Percentiles rank a stretch among this genome's conserved stretches.
Conservation (phyloP, 495 filamentous ascomycete species). For the Penicilliopsis zonata region DNA sequence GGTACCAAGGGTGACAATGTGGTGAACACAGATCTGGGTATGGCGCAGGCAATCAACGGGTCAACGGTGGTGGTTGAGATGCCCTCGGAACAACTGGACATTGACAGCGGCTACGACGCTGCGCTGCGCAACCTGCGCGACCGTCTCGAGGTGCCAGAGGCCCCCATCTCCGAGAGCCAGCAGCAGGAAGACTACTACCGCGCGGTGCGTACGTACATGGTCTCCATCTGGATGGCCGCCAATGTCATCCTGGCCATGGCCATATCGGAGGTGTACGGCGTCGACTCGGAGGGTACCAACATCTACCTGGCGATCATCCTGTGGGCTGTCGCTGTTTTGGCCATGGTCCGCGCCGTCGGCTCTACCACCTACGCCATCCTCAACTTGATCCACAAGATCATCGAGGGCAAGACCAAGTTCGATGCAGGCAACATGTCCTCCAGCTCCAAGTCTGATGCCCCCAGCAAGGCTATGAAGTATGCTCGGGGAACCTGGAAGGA, state of each 20-base stretch:
- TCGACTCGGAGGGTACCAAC: conserved; percentile 58
- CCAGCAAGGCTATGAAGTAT: conserved; percentile 13
- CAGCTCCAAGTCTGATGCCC: conserved; percentile 9
- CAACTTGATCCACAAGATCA: conserved; percentile 68
- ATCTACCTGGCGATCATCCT: conserved; percentile 88
- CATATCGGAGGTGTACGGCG: conserved; percentile 74
- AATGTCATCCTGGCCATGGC: conserved; percentile 92
- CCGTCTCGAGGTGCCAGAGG: conserved; percentile 64
- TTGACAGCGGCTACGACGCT: conserved; percentile 95
- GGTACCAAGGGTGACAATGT: conserved; percentile 98
- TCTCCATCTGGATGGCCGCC: conserved; percentile 86
- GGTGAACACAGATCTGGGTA: conserved; percentile 79
- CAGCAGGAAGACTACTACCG: conserved; percentile 97
- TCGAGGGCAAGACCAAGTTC: conserved; percentile 70
- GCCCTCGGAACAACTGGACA: conserved; percentile 95
- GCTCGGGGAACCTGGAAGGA: conserved; percentile 26
- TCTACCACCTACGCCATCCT: conserved; percentile 71
- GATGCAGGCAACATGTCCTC: conserved; percentile 28
- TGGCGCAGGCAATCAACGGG: conserved; percentile 57
- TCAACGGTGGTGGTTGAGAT: conserved; percentile 76
- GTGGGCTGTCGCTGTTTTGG: conserved; percentile 81
- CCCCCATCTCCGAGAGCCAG: conserved; percentile 57
- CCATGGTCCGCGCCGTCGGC: conserved; percentile 73
- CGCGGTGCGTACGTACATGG: conserved; percentile 96
- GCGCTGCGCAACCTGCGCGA: conserved; percentile 93